A percentile compares a stretch with the other conserved stretches of the same genome.
These are phyloP conservation scores for Yamadazyma friedrichii DNA, from an alignment of 1,139 yeast species.

Conservation along the genomic window DNA sequence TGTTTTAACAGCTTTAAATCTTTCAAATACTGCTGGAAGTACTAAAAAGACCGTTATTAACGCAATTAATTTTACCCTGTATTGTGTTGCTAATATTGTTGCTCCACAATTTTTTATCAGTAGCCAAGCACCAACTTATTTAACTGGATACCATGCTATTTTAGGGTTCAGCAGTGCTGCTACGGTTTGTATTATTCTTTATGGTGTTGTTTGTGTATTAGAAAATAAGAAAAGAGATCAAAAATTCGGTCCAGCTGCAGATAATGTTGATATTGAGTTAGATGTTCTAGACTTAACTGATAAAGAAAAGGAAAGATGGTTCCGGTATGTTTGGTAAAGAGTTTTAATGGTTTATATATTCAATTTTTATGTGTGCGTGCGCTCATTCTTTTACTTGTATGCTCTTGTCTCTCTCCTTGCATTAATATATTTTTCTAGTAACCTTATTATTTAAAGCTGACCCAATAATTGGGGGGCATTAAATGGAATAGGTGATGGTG, in stretches of 20 bases:
- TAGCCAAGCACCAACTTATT: constrained; percentile 22
- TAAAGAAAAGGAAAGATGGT: constrained; percentile 17
- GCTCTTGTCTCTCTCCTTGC: no score
- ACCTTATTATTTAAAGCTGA: no score
- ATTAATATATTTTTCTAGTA: no score
- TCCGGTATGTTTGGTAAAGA: constrained; percentile 18
- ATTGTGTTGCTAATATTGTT: constrained; percentile 26
- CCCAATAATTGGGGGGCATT: no score
- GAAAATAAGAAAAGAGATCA: constrained; percentile 16
- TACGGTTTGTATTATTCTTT: constrained; percentile 12
- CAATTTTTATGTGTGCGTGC: background rate
- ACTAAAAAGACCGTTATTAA: constrained; percentile 25
- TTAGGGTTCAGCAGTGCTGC: constrained; percentile 15
- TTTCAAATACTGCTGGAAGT: constrained; percentile 26
- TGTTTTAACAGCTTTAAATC: constrained; percentile 22
- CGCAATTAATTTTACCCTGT: constrained; percentile 22
- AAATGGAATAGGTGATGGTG: no score
- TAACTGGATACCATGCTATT: constrained; percentile 25
- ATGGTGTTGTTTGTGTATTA: constrained; percentile 13
- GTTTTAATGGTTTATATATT: background rate
- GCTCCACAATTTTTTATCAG: constrained; percentile 26
- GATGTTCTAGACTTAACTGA: constrained; percentile 18
- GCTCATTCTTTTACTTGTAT: background rate
- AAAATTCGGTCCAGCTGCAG: constrained; percentile 18
- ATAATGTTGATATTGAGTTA: constrained; percentile 12